phyloP scores from a whole-genome alignment of 768 basidiomycete genomes.

The Pholiota molesta region DNA sequence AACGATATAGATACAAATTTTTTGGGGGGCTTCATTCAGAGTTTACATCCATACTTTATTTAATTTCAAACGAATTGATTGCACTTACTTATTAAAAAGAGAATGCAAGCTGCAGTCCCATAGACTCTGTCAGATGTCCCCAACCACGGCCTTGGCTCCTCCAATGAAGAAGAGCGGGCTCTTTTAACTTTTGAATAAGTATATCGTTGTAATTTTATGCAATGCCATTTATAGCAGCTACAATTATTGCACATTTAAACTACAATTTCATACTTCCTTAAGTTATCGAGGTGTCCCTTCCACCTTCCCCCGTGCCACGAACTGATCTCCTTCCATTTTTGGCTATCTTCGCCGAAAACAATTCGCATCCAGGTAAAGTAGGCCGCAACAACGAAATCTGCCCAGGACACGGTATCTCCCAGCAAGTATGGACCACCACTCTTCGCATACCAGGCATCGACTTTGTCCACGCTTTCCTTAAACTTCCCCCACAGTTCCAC shows the following conservation, averaged over 20 bases:
- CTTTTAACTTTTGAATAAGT: too few species aligned
- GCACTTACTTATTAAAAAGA: too few species aligned
- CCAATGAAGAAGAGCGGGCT: too few species aligned
- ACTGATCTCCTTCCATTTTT: constrained; percentile 39
- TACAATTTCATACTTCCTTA: constrained; percentile 2
- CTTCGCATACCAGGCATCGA: constrained; percentile 27
- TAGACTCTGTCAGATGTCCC: too few species aligned
- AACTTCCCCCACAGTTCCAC: constrained; percentile 36
- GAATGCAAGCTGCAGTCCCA: too few species aligned
- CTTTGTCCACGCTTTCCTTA: constrained; percentile 27
- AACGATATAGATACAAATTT: too few species aligned
- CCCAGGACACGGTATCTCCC: constrained; percentile 35
- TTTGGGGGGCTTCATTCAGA: too few species aligned
- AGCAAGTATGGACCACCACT: constrained; percentile 31
- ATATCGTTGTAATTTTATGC: too few species aligned
- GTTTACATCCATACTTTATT: too few species aligned
- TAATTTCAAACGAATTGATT: too few species aligned
- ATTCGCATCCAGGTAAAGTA: constrained; percentile 2
- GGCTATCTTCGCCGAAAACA: constrained; percentile 33
- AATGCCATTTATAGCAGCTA: too few species aligned
- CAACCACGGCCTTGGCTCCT: too few species aligned
- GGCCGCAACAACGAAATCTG: constrained; percentile 42
- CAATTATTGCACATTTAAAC: background rate
- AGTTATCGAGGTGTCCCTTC: constrained; percentile 18
- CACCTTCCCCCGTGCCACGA: constrained; percentile 32